phyloP scores from a whole-genome alignment of 2,329 filamentous ascomycete genomes.

The Akanthomyces uredinophilus region DNA sequence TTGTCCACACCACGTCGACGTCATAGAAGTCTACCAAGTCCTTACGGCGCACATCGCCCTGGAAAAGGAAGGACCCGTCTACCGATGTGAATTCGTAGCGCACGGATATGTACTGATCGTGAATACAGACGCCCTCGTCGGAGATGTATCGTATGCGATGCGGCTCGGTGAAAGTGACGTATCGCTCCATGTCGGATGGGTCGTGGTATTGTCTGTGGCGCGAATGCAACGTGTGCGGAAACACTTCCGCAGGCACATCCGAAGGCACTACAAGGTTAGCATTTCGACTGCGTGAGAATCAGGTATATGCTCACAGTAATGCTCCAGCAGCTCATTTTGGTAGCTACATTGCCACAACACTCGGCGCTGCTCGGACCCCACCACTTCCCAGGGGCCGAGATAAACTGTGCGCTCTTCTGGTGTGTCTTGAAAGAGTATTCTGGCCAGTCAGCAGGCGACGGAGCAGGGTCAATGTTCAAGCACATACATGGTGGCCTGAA shows the following conservation, averaged over 20 bases:
- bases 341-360: slow-evolving; percentile 51
- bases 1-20: slow-evolving; percentile 48
- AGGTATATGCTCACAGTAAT: slow-evolving; percentile 37
- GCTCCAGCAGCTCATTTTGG: slow-evolving; percentile 46
- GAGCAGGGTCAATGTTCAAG: background rate
- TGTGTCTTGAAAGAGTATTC: slow-evolving; percentile 47
- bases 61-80: slow-evolving; percentile 43
- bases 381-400: slow-evolving; percentile 49
- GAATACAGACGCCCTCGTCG: slow-evolving; percentile 40
- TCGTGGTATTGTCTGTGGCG: slow-evolving; percentile 47
- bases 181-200: slow-evolving; percentile 45
- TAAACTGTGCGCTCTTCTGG: slow-evolving; percentile 45
- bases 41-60: slow-evolving; percentile 43
- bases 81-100: slow-evolving; percentile 47
- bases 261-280: slow-evolving; percentile 35
- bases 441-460: slow-evolving; percentile 20
- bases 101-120: slow-evolving; percentile 44
- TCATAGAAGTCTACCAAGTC: slow-evolving; percentile 48
- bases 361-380: slow-evolving; percentile 42
- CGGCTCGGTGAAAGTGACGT: slow-evolving; percentile 42
- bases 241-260: slow-evolving; percentile 38
- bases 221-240: slow-evolving; percentile 46
- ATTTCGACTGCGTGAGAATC: slow-evolving; percentile 12
- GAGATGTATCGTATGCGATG: slow-evolving; percentile 45
- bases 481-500: slow-evolving; percentile 48